These are phyloP conservation scores for Colletotrichum viniferum DNA, from an alignment of 2,329 filamentous ascomycete species.

Conservation along the genomic window DNA sequence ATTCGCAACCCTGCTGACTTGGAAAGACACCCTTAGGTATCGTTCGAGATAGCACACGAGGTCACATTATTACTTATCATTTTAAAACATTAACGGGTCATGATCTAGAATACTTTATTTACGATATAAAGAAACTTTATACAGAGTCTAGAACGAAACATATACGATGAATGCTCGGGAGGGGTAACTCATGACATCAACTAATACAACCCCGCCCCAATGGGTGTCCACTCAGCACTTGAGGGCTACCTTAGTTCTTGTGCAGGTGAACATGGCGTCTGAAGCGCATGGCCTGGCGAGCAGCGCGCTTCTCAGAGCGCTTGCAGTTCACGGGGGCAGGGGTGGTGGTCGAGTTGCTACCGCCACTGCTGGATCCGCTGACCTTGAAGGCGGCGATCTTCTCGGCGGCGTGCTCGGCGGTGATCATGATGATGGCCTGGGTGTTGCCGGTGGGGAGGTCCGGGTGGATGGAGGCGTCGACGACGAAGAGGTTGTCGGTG, in stretches of 20 bases:
- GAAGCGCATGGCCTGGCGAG: slow-evolving; percentile 4
- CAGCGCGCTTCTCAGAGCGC: not conserved
- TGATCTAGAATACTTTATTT: not conserved
- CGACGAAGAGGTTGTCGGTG: slow-evolving; percentile 65
- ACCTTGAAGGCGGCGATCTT: slow-evolving; percentile 15
- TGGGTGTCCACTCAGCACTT: not conserved
- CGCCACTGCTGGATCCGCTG: not conserved
- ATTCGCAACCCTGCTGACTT: too few species aligned
- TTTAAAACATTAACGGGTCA: too few species aligned
- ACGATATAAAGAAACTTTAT: slow-evolving; percentile 1
- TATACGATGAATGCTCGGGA: not conserved
- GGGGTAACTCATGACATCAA: not conserved
- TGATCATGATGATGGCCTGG: slow-evolving; percentile 23
- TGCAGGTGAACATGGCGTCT: slow-evolving; percentile 2
- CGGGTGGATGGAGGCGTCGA: slow-evolving; percentile 67
- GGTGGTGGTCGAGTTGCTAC: not conserved
- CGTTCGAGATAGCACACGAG: too few species aligned
- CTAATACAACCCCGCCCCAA: not conserved
- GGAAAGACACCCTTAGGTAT: too few species aligned
- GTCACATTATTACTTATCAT: too few species aligned
- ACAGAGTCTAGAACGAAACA: slow-evolving; percentile 11
- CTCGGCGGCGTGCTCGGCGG: slow-evolving; percentile 21
- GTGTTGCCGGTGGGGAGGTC: slow-evolving; percentile 32
- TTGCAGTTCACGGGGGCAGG: not conserved
- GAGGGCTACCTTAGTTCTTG: not conserved